Conservation (phyloP, 1,284 basidiomycete genomes). For the Tylopilus sp. region DNA sequence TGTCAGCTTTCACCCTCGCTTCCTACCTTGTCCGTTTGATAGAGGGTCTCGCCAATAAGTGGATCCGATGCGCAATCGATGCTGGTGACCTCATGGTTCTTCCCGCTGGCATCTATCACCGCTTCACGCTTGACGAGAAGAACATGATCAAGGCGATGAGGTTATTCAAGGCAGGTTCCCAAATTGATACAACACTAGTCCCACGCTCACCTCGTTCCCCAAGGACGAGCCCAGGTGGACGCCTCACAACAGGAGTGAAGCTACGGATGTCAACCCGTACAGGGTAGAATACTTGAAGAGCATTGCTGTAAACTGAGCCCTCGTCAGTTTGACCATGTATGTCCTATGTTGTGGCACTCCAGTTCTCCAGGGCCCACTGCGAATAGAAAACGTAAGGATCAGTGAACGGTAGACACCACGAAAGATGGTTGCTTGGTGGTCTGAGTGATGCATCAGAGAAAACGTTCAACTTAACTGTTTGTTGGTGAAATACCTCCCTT, state of each 20-base stretch:
- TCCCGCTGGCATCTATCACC: slow-evolving; percentile 83
- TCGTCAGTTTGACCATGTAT: neutral
- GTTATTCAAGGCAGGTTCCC: slow-evolving; percentile 69
- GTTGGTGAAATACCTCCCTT: too few species aligned
- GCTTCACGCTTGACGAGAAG: slow-evolving; percentile 78
- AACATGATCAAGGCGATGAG: slow-evolving; percentile 76
- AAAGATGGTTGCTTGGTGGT: too few species aligned
- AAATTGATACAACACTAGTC: neutral
- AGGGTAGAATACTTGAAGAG: slow-evolving; percentile 66
- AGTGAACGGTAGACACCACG: too few species aligned
- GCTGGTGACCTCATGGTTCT: slow-evolving; percentile 77
- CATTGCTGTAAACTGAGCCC: slow-evolving; percentile 45
- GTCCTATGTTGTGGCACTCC: too few species aligned
- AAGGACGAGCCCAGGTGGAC: slow-evolving; percentile 90
- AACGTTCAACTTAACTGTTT: too few species aligned
- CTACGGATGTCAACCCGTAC: slow-evolving; percentile 69
- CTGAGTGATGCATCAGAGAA: too few species aligned
- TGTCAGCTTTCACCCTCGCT: too few species aligned
- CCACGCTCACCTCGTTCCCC: neutral
- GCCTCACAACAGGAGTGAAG: slow-evolving; percentile 40
- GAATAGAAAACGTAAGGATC: too few species aligned
- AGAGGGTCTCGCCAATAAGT: too few species aligned
- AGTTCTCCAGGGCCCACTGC: too few species aligned
- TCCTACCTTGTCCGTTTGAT: too few species aligned
- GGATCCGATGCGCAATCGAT: slow-evolving; percentile 66